Evolutionary conservation across 1,139 yeast species (phyloP), one percentile per base, ranked within the genome.

Genomic region (Debaryomyces robertsiae): DNA sequence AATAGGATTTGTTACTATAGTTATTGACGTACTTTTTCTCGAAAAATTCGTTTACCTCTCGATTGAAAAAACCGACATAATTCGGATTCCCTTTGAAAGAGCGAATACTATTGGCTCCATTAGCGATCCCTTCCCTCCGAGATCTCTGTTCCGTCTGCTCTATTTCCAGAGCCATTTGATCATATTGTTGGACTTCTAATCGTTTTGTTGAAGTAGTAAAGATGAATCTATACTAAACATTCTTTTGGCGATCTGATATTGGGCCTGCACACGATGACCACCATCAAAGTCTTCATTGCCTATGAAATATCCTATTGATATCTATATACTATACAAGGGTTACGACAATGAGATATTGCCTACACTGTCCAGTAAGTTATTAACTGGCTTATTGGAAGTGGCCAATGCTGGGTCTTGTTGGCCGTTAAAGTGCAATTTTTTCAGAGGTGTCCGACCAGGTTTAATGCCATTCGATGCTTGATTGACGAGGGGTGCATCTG

Each of bases 1-100:
- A 35, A 22, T 41, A 32, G n/a, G 41, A 25, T 11, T 28, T 25
- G 13, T 33, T 36, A 6, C 32, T 22, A 19, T 27, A 23, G 6
- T 30, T 24, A 15, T 34, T 27, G 6, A 19, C 9, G 19, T 9
- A 16, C 19, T 35, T 29, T 7, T 34, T 31, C 7, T 31, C 28
- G 25, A 49, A 57, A 32, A 54, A 53, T 11, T 50, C 52, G 3
- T 36, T 16, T 7, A 60, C 60, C 37, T 47, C 51, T 27, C 49
- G 46, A 44, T 63, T 60, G 45, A 58, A 62, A 39, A 57, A 53
- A 6, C 41, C 41, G 6, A 57, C 42, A 43, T 60, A 63, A 33
- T 53, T 57, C 11, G 49, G 45, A 42, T 58, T 60, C 2, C 63
- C 63, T 27, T 36, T 41, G 40, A 48, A 53, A 18, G 31, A 30